These are phyloP conservation scores for Ophiostoma perfectum DNA, from an alignment of 2,329 filamentous ascomycete genomes.

Conservation along the genomic window DNA sequence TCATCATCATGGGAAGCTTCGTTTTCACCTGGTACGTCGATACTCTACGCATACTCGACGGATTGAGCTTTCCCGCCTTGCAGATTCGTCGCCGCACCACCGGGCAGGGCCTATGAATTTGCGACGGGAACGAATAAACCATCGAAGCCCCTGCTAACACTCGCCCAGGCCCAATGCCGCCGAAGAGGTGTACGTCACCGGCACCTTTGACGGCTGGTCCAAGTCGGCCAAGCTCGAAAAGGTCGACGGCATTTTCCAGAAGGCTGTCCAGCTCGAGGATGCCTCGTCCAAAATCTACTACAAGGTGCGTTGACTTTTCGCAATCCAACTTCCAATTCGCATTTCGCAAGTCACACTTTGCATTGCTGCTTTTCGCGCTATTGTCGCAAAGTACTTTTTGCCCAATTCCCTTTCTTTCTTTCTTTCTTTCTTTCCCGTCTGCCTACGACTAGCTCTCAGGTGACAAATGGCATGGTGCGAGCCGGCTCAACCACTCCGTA, in stretches of 20 bases:
- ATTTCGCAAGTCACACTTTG: background rate
- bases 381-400: constrained; percentile 2
- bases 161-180: constrained; percentile 69
- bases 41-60: too few relatives aligned
- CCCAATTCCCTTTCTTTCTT: background rate
- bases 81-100: background rate
- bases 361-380: background rate
- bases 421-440: background rate
- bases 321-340: background rate
- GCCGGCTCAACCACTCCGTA: background rate
- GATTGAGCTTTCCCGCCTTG: background rate
- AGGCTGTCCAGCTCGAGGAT: constrained; percentile 68
- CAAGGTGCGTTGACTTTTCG: constrained; percentile 60
- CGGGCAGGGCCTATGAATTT: too few relatives aligned
- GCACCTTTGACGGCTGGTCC: constrained; percentile 90
- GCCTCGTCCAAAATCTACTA: constrained; percentile 73
- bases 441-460: background rate
- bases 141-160: background rate
- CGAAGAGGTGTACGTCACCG: constrained; percentile 87
- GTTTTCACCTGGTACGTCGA: constrained; percentile 60
- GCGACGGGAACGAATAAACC: background rate
- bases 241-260: constrained; percentile 67
- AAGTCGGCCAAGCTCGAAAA: constrained; percentile 81
- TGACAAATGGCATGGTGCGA: background rate
- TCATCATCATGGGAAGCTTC: constrained; percentile 54